phyloP scores from a whole-genome alignment of 371 early-diverging fungal species.

The Blastocladiella emersonii region DNA sequence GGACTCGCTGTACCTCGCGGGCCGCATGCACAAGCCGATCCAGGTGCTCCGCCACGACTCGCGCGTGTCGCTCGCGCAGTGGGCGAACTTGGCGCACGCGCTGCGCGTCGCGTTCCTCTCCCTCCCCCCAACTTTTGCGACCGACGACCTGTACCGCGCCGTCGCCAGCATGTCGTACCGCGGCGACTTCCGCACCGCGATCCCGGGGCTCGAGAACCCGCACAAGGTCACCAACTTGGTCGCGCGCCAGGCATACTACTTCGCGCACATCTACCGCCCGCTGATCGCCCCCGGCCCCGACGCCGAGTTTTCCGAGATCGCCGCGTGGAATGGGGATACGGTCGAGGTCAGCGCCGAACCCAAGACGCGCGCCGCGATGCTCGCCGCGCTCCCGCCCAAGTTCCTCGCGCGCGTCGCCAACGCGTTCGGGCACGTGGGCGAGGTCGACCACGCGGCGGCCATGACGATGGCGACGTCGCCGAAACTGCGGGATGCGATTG shows the following conservation, averaged over 20 bases:
- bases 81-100: slow-evolving; percentile 75
- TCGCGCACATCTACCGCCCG: slow-evolving; percentile 63
- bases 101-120: slow-evolving; percentile 69
- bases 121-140: slow-evolving; percentile 57
- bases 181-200: slow-evolving; percentile 83
- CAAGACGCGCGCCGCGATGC: slow-evolving; percentile 38
- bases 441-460: too few relatives aligned
- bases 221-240: slow-evolving; percentile 89
- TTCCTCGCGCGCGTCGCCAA: too few relatives aligned
- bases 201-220: slow-evolving; percentile 67
- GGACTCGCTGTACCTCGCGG: slow-evolving; percentile 89
- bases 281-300: slow-evolving; percentile 65
- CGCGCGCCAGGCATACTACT: slow-evolving; percentile 53
- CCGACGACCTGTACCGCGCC: slow-evolving; percentile 62
- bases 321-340: too few relatives aligned
- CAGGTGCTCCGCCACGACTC: slow-evolving; percentile 77
- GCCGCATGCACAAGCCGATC: slow-evolving; percentile 90
- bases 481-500: neutral
- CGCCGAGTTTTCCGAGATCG: slow-evolving; percentile 44
- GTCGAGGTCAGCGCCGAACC: slow-evolving; percentile 38
- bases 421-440: too few relatives aligned
- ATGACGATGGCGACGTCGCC: neutral
- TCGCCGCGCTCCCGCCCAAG: slow-evolving; percentile 55
- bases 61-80: slow-evolving; percentile 61
- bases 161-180: slow-evolving; percentile 77